Evolutionary conservation across 192 early-diverging fungal genomes (phyloP), one percentile per base, ranked within the genome.

Genomic region (Coemansia sp.): DNA sequence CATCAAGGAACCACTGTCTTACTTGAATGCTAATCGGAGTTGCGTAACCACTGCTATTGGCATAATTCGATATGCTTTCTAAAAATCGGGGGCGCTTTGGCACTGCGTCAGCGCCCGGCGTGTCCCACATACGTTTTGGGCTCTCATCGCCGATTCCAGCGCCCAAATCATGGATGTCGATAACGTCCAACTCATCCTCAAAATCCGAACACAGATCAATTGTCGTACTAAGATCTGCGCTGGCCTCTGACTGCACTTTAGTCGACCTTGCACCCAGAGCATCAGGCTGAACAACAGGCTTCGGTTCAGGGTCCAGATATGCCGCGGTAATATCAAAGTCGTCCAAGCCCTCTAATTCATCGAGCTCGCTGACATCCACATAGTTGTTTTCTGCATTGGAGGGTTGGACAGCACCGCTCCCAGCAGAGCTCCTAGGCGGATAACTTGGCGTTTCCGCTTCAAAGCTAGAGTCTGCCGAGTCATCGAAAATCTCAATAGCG

Each of bases 401-500:
- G 41, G 14, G n/a, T 15, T 45, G 15, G 14, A n/a, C 41, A 45
- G 41, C 11, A n/a, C 41, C 41, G n/a, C 23, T 24, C 2, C 52
- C 21, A 25, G 9, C 23, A 25, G 52, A 12, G 23, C 12, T 25
- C 2, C 5, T 29, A 22, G 21, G 11, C 4, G 19, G 24, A 17
- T 2, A 14, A 23, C 12, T 39, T 11, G 4, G 19, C 10, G 51
- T 9, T 38, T 39, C 32, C 19, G 51, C 6, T 38, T 25, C 62
- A 37, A 23, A 45, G 17, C 22, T 45, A 22, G 35, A 19, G 15
- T 55, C 24, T 0, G 6, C 38, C 47, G 32, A 23, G 27, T 69
- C 70, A 23, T 79, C 76, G 2, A 66, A 53, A 29, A 79, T 69
- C 50, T 79, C 76, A 25, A 79, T 72, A 3, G 63, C 59, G 9